Evolutionary conservation across 1,139 yeast genomes (phyloP), one percentile per base, ranked within the genome.

Genomic region (Diutina sp.): DNA sequence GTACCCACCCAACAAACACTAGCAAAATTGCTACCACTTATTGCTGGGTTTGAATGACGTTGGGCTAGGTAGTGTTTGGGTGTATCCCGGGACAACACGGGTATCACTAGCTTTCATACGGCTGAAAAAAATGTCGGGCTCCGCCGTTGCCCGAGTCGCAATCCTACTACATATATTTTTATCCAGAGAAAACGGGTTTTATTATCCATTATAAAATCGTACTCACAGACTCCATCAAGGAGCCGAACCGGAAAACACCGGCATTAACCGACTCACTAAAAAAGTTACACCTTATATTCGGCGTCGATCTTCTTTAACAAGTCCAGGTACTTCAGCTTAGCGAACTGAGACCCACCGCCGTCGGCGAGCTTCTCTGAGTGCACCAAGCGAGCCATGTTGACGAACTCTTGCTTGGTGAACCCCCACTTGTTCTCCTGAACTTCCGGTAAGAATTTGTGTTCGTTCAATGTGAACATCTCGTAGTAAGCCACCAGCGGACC

Each of bases 401-500:
- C 59, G 52, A 62, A 72, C 54, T 74, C 78, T 2, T 67, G 67
- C 12, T 69, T 61, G 3, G 66, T 59, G 47, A 57, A 61, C 6
- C 51, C 52, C 8, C 54, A 38, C 6, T 30, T 47, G 16, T 55
- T 57, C 14, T 50, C 56, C 1, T 57, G n/a, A 12, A 61, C 44
- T 28, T 56, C 58, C 28, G 57, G 59, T 35, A 57, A 46, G 59
- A 73, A 65, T 28, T 63, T 65, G 56, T 72, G 70, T 59, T 79
- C 81, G 57, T 76, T 72, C 57, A 69, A 63, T 9, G 79, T 73
- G 66, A 80, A 76, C 63, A 82, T 64, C 53, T 82, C 82, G 66
- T 83, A 88, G 68, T 83, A 88, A 9, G 72, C 68, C 5, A 85
- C 70, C 0, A 89, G 78, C 50, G 74, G 70, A 21, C 78, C 69